phyloP scores from a whole-genome alignment of 1,284 basidiomycete genomes.

The Ustilago hordei region DNA sequence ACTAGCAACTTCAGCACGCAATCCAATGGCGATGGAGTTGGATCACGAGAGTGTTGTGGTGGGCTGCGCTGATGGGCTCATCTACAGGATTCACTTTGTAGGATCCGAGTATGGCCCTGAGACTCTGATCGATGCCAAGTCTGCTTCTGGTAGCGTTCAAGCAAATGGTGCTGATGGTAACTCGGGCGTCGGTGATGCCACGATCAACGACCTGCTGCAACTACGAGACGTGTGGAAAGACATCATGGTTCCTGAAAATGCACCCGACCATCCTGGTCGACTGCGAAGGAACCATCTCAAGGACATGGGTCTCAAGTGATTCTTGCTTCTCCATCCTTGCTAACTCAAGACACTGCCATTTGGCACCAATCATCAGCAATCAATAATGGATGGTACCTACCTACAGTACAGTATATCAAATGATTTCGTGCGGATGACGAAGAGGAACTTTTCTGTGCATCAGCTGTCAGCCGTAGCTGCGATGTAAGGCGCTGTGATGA shows the following conservation, averaged over 20 bases:
- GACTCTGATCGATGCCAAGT: constrained; percentile 13
- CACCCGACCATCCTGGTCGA: constrained; percentile 48
- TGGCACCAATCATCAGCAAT: neutral
- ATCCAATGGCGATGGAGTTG: constrained; percentile 62
- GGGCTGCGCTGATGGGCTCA: constrained; percentile 58
- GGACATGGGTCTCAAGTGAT: constrained; percentile 43
- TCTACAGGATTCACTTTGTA: constrained; percentile 62
- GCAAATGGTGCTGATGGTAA: constrained; percentile 2
- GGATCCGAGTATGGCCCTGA: constrained; percentile 47
- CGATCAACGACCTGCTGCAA: constrained; percentile 52
- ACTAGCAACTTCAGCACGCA: constrained; percentile 47
- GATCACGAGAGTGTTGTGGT: constrained; percentile 62
- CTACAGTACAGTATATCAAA: too few relatives aligned
- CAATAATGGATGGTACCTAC: neutral
- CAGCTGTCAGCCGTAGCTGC: too few relatives aligned
- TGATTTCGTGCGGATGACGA: too few relatives aligned
- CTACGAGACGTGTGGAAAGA: constrained; percentile 59
- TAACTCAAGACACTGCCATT: neutral
- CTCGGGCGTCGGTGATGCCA: constrained; percentile 45
- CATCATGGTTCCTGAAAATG: constrained; percentile 53
- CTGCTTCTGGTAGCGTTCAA: neutral
- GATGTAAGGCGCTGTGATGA: neutral
- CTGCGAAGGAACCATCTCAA: constrained; percentile 25
- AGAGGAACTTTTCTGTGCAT: neutral
- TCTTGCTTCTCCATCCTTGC: neutral